A percentile compares a stretch with the other conserved stretches of the same genome.
phyloP scores from a whole-genome alignment of 345 rosid genomes.

The Lepidium africanum region DNA sequence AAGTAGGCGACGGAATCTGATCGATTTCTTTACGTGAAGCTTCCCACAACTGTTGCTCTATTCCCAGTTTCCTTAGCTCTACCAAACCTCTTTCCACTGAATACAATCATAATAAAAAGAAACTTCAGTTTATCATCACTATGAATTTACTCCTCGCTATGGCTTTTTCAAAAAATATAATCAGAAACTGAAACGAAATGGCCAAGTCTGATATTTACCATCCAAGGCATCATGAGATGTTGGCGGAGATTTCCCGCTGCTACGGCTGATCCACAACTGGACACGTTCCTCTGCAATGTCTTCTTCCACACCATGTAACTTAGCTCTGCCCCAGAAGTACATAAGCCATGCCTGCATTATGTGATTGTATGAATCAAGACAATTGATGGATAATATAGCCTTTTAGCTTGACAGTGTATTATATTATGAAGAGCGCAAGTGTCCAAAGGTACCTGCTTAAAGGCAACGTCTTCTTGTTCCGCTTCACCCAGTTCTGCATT shows the following conservation, averaged over 20 bases:
- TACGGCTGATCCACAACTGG: constrained; percentile 63
- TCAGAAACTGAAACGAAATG: not conserved
- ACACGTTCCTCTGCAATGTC: constrained; percentile 79
- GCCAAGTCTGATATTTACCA: constrained; percentile 37
- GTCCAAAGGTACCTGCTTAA: constrained; percentile 57
- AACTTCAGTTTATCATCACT: not conserved
- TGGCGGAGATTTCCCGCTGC: constrained; percentile 40
- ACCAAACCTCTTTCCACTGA: constrained; percentile 74
- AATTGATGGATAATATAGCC: not conserved
- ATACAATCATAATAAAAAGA: not conserved
- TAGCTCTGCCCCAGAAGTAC: constrained; percentile 86
- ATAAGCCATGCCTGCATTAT: constrained; percentile 72
- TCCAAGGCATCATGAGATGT: constrained; percentile 75
- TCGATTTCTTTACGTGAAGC: constrained; percentile 74
- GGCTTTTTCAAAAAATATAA: not conserved
- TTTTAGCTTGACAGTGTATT: not conserved
- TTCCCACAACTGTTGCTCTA: constrained; percentile 91
- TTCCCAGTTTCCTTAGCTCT: constrained; percentile 80
- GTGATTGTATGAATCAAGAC: not conserved
- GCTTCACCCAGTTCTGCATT: constrained; percentile 67
- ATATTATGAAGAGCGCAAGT: not conserved
- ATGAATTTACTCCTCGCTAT: not conserved
- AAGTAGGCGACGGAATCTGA: constrained; percentile 25
- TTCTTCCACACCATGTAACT: constrained; percentile 60
- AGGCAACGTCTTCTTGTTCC: constrained; percentile 86